Conservation (phyloP, 2,329 filamentous ascomycete genomes). For the Plenodomus lindquistii region DNA sequence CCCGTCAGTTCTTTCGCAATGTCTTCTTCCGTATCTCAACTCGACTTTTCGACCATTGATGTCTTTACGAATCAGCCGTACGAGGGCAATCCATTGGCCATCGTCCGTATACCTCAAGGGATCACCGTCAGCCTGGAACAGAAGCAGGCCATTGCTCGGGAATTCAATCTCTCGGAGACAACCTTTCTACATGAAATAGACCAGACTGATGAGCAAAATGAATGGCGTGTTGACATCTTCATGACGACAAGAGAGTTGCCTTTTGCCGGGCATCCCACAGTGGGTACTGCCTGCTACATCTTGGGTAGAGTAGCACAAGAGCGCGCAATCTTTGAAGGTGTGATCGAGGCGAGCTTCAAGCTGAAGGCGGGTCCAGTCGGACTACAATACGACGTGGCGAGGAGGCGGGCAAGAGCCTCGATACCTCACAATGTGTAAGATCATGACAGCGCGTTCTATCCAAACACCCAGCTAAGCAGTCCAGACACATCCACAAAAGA, state of each 20-base stretch:
- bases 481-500: conserved; percentile 33
- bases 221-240: conserved; percentile 60
- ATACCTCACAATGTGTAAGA: conserved; percentile 71
- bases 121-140: conserved; percentile 49
- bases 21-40: conserved; percentile 16
- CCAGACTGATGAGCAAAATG: conserved; percentile 17
- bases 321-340: conserved; percentile 17
- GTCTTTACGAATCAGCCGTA: conserved; percentile 56
- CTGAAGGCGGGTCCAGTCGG: conserved; percentile 52
- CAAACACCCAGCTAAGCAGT: conserved; percentile 8
- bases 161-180: conserved; percentile 63
- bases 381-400: conserved; percentile 46
- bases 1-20: conserved; percentile 8
- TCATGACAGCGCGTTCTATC: conserved; percentile 16
- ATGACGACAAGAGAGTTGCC: conserved; percentile 55
- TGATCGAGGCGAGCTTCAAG: conserved; percentile 44
- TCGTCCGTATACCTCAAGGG: conserved; percentile 53
- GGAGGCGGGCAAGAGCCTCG: conserved; percentile 58
- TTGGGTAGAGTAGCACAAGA: conserved; percentile 35
- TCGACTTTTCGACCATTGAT: conserved; percentile 47
- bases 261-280: conserved; percentile 62
- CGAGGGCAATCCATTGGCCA: conserved; percentile 59
- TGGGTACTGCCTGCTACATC: conserved; percentile 58
- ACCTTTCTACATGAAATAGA: conserved; percentile 55
- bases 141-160: conserved; percentile 58